Base-by-base conservation (phyloP, 1,139 yeast genomes). In the Suhomyces yuchorum region DNA sequence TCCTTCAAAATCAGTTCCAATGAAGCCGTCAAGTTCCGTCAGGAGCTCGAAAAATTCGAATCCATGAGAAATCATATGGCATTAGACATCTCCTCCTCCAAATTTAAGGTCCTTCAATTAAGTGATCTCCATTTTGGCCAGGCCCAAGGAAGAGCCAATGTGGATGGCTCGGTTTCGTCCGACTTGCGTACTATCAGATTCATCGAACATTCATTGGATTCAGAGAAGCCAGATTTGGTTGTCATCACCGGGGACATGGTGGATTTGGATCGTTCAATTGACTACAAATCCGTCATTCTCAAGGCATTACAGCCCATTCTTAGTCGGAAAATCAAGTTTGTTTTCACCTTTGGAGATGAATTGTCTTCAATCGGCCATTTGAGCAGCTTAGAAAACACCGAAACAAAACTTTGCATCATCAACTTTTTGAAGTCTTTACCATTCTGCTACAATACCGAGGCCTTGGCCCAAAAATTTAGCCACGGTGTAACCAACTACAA, bases 181-280 rank as follows among this genome's bases (percentile, higher is more conserved):
- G 76, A 71, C 48, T 52, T 57, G 42, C 60, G 58, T 43, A 65
- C 78, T 6, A 52, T 66, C 23, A 58, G 66, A 40, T 71, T 71
- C 50, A 52, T 71, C 8, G 61, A 60, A 34, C 43, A 57, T 3
- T 57, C 72, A 1, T 56, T 73, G 14, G 52, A 51, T 2, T 50
- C 47, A 6, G 79, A 75, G 51, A 50, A 52, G 2, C 73, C 75
- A 3, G 67, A 72, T 51, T 59, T 70, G 44, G 62, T 75, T n/a
- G 65, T 75, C 12, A 65, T 75, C 40, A 71, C 75, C 15, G 79
- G 80, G 1, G 80, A 75, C 53, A 56, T 73, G 50, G 59, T 71
- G 37, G 75, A 71, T 51, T 48, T 59, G 37, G 48, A 50, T 24
- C 55, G 66, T 6, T 49, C 61, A 4, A 51, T 55, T 7, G 73